A percentile compares a stretch with the other conserved stretches of the same genome.
phyloP scores from a whole-genome alignment of 768 basidiomycete species.

The Royoungia palumana region DNA sequence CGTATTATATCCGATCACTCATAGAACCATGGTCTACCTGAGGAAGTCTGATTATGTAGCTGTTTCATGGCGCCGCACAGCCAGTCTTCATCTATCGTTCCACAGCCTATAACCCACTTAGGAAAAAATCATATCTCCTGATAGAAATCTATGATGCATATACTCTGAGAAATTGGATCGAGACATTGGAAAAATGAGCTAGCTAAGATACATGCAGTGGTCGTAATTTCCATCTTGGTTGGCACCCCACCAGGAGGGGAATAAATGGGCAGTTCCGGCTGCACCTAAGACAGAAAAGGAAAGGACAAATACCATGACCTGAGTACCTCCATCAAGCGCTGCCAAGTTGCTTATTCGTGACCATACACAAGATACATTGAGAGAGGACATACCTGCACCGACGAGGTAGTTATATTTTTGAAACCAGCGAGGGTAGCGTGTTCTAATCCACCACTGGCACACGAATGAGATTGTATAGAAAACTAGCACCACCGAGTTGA shows the following conservation, averaged over 20 bases:
- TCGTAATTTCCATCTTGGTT: constrained; percentile 46
- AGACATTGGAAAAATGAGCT: not conserved
- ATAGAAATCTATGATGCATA: too few species aligned
- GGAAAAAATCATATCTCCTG: too few species aligned
- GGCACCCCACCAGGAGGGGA: constrained; percentile 57
- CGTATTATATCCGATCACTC: too few species aligned
- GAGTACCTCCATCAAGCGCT: constrained; percentile 37
- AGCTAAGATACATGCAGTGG: constrained; percentile 16
- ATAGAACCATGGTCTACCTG: too few species aligned
- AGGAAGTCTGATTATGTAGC: too few species aligned
- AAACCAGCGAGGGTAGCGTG: constrained; percentile 36
- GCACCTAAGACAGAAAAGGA: constrained; percentile 51
- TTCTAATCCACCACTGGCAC: constrained; percentile 40
- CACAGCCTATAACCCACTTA: too few species aligned
- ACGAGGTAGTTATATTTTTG: constrained; percentile 36
- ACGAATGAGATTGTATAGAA: constrained; percentile 24
- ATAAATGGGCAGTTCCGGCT: constrained; percentile 44
- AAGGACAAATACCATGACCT: constrained; percentile 54
- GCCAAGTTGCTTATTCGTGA: not conserved
- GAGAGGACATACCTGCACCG: constrained; percentile 37
- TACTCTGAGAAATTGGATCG: too few species aligned
- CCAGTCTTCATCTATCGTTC: too few species aligned
- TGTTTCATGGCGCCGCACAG: too few species aligned
- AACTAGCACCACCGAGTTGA: constrained; percentile 23
- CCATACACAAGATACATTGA: too few species aligned